Evolutionary conservation across 805 yeast species (phyloP).

Genomic region (Candida berthetii): DNA sequence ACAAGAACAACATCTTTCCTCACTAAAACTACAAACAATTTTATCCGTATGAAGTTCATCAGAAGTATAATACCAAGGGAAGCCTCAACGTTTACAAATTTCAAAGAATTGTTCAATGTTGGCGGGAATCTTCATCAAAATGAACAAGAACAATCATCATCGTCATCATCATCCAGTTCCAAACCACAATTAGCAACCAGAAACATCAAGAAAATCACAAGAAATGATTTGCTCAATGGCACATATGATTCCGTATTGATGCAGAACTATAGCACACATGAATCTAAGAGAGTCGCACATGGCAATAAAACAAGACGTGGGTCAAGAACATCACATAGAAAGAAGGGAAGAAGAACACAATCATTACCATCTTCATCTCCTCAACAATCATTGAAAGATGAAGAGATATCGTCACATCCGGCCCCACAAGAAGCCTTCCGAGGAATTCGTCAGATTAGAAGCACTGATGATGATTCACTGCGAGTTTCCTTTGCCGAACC

Average conservation of each 20-base stretch:
- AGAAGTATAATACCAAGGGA: background rate
- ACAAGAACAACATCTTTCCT: background rate
- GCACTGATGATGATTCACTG: background rate
- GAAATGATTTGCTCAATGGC: slow-evolving; percentile 16
- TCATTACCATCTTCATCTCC: background rate
- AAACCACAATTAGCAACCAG: slow-evolving; percentile 11
- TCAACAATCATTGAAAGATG: too few species aligned
- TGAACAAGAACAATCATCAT: background rate
- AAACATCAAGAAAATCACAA: slow-evolving; percentile 16
- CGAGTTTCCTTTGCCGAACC: background rate
- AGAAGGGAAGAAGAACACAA: background rate
- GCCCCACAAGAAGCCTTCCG: too few species aligned
- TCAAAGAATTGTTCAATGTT: background rate
- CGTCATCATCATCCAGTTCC: background rate
- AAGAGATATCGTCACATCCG: too few species aligned
- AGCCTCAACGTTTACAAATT: background rate
- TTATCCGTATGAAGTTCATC: background rate
- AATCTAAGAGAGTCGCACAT: background rate
- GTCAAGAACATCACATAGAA: background rate
- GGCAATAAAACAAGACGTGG: background rate
- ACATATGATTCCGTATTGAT: background rate
- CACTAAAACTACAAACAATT: background rate
- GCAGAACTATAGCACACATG: background rate
- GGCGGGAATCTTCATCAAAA: background rate
- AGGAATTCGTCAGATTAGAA: too few species aligned